phyloP scores from a whole-genome alignment of 495 filamentous ascomycete genomes.

The Massariosphaeria phaeospora region DNA sequence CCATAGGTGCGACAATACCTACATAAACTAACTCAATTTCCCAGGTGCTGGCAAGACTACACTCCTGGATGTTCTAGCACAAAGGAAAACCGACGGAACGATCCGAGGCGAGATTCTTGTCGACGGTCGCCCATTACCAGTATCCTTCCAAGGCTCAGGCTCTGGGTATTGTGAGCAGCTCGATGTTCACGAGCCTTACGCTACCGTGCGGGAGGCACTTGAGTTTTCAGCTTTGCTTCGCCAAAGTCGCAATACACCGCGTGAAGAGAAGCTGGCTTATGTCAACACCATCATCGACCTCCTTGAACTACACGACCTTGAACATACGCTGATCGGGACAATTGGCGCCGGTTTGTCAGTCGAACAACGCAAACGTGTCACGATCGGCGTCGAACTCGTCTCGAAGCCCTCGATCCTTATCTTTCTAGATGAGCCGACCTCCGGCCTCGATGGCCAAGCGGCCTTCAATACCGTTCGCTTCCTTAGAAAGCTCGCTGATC shows the following conservation, averaged over 20 bases:
- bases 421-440: constrained; percentile 40
- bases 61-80: constrained; percentile 38
- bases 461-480: constrained; percentile 32
- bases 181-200: constrained; percentile 34
- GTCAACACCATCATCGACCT: constrained; percentile 52
- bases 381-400: constrained; percentile 38
- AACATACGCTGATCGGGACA: constrained; percentile 39
- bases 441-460: constrained; percentile 38
- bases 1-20: no score
- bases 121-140: constrained; percentile 34
- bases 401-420: constrained; percentile 36
- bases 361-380: constrained; percentile 42
- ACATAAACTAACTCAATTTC: no score
- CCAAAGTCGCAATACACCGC: constrained; percentile 21
- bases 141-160: constrained; percentile 36
- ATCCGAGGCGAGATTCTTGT: constrained; percentile 37
- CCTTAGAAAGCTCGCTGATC: constrained; percentile 33
- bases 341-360: constrained; percentile 34
- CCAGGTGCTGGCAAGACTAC: constrained; percentile 41
- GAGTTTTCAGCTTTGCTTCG: constrained; percentile 39
- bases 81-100: constrained; percentile 33
- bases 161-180: constrained; percentile 38
- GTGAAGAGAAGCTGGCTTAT: constrained; percentile 48
- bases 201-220: constrained; percentile 37
- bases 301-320: constrained; percentile 45